Evolutionary conservation across 106 monocot species (phyloP).

Genomic region (Amphibolis antarctica): DNA sequence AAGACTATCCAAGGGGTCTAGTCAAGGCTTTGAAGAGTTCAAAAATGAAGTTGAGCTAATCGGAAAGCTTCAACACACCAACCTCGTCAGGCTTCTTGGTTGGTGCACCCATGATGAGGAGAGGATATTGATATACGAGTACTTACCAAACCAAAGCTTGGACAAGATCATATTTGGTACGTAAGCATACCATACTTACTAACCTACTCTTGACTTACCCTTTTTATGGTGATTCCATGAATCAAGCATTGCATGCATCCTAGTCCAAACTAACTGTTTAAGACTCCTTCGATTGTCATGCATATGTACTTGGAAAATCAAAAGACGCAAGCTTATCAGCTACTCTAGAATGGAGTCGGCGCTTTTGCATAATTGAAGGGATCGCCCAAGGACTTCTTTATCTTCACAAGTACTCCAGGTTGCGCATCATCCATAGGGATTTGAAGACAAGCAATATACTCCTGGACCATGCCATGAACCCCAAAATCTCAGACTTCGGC

Average conservation of each 20-base stretch:
- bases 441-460: constrained; percentile 16
- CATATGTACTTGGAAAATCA: no score
- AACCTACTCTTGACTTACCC: no score
- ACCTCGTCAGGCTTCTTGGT: constrained; percentile 16
- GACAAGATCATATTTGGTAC: constrained; percentile 15
- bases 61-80: constrained; percentile 14
- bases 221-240: not conserved
- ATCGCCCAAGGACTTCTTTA: constrained; percentile 14
- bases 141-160: constrained; percentile 20
- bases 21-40: constrained; percentile 22
- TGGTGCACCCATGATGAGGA: constrained; percentile 16
- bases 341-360: constrained; percentile 1
- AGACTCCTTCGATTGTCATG: no score
- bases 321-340: constrained; percentile 2
- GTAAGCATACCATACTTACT: not conserved
- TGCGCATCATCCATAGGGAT: constrained; percentile 20
- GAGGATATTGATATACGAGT: constrained; percentile 21
- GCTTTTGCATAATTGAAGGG: constrained; percentile 8
- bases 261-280: not conserved
- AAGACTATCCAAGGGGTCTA: constrained; percentile 11
- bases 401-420: constrained; percentile 12
- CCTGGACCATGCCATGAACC: constrained; percentile 12
- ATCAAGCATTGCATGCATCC: not conserved
- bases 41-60: constrained; percentile 18
- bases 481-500: constrained; percentile 21